phyloP scores from a whole-genome alignment of 2,329 filamentous ascomycete genomes.

The Torrubiella hemipterigena region DNA sequence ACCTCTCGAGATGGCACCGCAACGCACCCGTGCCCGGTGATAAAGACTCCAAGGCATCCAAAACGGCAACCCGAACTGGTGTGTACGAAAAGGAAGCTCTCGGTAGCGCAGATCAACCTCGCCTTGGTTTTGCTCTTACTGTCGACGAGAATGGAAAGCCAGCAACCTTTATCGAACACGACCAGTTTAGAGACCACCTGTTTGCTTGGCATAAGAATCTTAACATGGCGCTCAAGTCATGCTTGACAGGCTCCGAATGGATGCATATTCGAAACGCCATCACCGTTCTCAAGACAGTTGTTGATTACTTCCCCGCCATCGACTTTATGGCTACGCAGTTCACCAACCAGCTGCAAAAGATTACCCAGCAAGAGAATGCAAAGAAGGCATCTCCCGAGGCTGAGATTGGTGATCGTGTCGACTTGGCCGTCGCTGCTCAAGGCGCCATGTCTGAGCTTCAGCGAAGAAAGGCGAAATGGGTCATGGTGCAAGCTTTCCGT shows the following conservation, averaged over 20 bases:
- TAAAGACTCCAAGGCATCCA: constrained; percentile 20
- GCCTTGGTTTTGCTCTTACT: constrained; percentile 68
- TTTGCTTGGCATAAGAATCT: constrained; percentile 86
- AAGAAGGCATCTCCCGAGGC: constrained; percentile 33
- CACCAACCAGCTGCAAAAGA: constrained; percentile 50
- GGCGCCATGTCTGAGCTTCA: constrained; percentile 60
- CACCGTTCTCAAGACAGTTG: constrained; percentile 69
- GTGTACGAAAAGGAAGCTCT: constrained; percentile 71
- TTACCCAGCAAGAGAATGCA: constrained; percentile 48
- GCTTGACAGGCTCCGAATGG: constrained; percentile 75
- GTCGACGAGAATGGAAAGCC: constrained; percentile 57
- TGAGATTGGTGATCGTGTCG: constrained; percentile 51
- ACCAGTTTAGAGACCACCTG: constrained; percentile 73
- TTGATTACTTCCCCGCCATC: constrained; percentile 75
- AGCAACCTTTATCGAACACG: constrained; percentile 63
- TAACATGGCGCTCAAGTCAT: constrained; percentile 67
- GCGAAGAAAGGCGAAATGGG: constrained; percentile 55
- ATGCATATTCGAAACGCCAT: constrained; percentile 98
- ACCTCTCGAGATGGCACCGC: constrained; percentile 75
- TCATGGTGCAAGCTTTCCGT: constrained; percentile 63
- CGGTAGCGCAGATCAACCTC: constrained; percentile 33
- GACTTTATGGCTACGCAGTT: constrained; percentile 73
- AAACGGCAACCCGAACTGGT: constrained; percentile 48
- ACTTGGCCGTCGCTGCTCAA: constrained; percentile 62
- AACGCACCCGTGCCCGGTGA: constrained; percentile 45